Percentiles rank a stretch among this genome's conserved stretches.
These are phyloP conservation scores for Lichina pygmaea DNA, from an alignment of 495 filamentous ascomycete species.

Conservation along the genomic window DNA sequence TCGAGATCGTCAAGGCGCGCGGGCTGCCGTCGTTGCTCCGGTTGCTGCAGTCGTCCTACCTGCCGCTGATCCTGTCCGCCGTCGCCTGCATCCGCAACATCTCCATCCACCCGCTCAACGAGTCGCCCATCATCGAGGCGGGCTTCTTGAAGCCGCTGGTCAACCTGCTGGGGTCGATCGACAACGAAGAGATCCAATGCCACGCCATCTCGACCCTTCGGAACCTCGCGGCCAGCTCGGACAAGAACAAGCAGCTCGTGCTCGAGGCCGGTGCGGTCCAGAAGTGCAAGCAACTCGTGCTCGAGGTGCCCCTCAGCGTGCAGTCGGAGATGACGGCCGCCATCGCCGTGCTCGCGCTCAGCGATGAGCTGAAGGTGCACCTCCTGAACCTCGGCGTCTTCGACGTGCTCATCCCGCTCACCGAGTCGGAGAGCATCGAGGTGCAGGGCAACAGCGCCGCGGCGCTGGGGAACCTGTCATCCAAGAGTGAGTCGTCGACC, in stretches of 20 bases:
- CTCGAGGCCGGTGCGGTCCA: slow-evolving; percentile 90
- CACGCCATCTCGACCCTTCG: slow-evolving; percentile 93
- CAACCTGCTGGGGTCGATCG: slow-evolving; percentile 76
- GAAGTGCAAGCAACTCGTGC: slow-evolving; percentile 90
- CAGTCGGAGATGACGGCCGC: slow-evolving; percentile 98
- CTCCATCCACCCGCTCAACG: slow-evolving; percentile 93
- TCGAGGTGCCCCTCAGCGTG: slow-evolving; percentile 78
- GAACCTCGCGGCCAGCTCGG: slow-evolving; percentile 87
- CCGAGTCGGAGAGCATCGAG: slow-evolving; percentile 83
- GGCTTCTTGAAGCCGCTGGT: slow-evolving; percentile 85
- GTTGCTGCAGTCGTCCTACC: slow-evolving; percentile 78
- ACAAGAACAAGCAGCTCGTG: slow-evolving; percentile 88
- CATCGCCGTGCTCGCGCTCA: slow-evolving; percentile 88
- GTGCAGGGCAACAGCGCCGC: slow-evolving; percentile 97
- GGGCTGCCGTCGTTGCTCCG: slow-evolving; percentile 65
- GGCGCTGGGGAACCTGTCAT: slow-evolving; percentile 81
- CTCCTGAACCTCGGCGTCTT: slow-evolving; percentile 86
- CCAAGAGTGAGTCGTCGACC: slow-evolving; percentile 43
- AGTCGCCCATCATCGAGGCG: slow-evolving; percentile 92
- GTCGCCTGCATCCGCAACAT: slow-evolving; percentile 98
- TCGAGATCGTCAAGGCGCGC: slow-evolving; percentile 78
- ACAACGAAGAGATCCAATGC: slow-evolving; percentile 97
- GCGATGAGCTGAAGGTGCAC: slow-evolving; percentile 82
- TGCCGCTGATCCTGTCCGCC: slow-evolving; percentile 85
- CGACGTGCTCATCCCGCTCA: slow-evolving; percentile 85